A percentile compares a stretch with the other conserved stretches of the same genome.
phyloP scores from a whole-genome alignment of 2,329 filamentous ascomycete species.

The Mycogone perniciosa region DNA sequence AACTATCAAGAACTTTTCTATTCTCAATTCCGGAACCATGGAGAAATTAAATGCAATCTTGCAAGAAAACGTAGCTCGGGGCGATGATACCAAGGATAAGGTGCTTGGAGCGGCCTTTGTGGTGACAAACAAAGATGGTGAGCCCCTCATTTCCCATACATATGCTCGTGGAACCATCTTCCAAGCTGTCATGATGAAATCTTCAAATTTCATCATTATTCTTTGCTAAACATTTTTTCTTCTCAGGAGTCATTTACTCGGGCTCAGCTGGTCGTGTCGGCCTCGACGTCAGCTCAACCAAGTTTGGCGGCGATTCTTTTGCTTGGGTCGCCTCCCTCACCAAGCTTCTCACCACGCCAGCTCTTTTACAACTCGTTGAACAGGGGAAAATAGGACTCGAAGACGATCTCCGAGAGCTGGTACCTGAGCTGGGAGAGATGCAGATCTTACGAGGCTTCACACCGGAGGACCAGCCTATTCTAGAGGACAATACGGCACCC shows the following conservation, averaged over 20 bases:
- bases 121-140: conserved; percentile 28
- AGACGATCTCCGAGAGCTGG: conserved; percentile 27
- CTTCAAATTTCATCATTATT: too few relatives aligned
- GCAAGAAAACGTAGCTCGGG: conserved; percentile 22
- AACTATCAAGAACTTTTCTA: background rate
- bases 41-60: conserved; percentile 26
- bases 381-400: conserved; percentile 29
- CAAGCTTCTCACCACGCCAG: conserved; percentile 34
- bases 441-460: conserved; percentile 34
- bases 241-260: conserved; percentile 28
- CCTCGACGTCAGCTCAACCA: conserved; percentile 22
- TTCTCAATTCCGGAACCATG: conserved; percentile 15
- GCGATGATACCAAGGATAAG: conserved; percentile 25
- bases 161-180: too few relatives aligned
- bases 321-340: conserved; percentile 37
- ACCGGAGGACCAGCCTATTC: conserved; percentile 28
- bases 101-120: conserved; percentile 32
- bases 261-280: conserved; percentile 31
- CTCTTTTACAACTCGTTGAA: conserved; percentile 36
- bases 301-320: conserved; percentile 29
- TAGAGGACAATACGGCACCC: conserved; percentile 30
- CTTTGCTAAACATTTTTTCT: too few relatives aligned
- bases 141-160: background rate
- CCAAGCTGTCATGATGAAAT: too few relatives aligned
- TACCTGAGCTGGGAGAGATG: conserved; percentile 29